Evolutionary conservation across 805 yeast species (phyloP).

Genomic region (Komagataella kurtzmanii): DNA sequence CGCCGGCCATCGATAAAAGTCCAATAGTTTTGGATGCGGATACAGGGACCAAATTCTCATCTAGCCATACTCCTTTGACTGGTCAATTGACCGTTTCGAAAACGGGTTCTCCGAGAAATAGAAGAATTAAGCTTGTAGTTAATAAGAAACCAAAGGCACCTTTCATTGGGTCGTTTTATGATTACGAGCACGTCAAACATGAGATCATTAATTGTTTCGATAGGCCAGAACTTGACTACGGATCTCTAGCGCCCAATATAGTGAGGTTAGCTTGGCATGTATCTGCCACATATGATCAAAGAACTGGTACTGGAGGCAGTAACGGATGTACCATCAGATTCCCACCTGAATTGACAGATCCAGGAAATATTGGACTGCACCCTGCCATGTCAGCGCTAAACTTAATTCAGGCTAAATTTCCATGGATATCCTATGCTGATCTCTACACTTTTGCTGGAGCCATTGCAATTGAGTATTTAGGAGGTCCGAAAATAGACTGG

Average conservation of each 20-base stretch:
- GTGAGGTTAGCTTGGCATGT: slow-evolving; percentile 82
- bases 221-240: slow-evolving; percentile 40
- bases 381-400: slow-evolving; percentile 43
- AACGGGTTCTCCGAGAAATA: not conserved
- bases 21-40: not conserved
- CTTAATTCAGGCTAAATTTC: slow-evolving; percentile 40
- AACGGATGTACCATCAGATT: slow-evolving; percentile 48
- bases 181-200: slow-evolving; percentile 19
- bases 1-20: not conserved
- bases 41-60: not conserved
- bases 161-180: slow-evolving; percentile 4
- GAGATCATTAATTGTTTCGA: slow-evolving; percentile 21
- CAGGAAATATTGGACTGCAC: slow-evolving; percentile 52
- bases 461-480: slow-evolving; percentile 62
- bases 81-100: not conserved
- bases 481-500: slow-evolving; percentile 74
- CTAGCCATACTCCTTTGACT: not conserved
- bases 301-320: slow-evolving; percentile 45
- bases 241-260: slow-evolving; percentile 64
- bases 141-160: not conserved
- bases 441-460: slow-evolving; percentile 72
- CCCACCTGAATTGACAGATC: slow-evolving; percentile 39
- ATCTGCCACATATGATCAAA: slow-evolving; percentile 65
- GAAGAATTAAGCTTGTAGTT: not conserved
- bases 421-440: slow-evolving; percentile 72